phyloP scores from a whole-genome alignment of 2,329 filamentous ascomycete species.

The Stemphylium beticola region DNA sequence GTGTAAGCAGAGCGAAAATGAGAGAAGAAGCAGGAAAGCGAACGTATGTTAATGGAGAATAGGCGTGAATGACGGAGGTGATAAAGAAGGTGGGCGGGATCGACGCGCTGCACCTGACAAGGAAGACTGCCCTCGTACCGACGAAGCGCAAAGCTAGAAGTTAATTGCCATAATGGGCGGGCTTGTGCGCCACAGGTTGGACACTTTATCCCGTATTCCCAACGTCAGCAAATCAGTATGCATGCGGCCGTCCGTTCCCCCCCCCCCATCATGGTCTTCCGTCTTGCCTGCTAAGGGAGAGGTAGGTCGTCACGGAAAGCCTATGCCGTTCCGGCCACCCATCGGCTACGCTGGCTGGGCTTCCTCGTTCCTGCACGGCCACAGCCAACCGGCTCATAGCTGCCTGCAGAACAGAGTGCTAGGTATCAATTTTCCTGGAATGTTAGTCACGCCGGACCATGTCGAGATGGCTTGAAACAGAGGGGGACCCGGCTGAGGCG shows the following conservation, averaged over 20 bases:
- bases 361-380: too few species aligned
- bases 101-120: constrained; percentile 7
- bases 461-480: background rate
- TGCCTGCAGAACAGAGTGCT: too few species aligned
- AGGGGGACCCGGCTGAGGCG: background rate
- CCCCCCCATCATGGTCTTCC: too few species aligned
- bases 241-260: background rate
- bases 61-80: constrained; percentile 6
- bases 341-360: too few species aligned
- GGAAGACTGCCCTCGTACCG: background rate
- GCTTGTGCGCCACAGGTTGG: background rate
- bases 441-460: background rate
- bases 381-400: too few species aligned
- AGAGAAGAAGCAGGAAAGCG: background rate
- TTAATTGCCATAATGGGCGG: background rate
- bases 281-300: background rate
- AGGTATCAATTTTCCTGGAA: background rate
- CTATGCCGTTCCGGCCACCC: too few species aligned
- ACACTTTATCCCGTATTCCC: constrained; percentile 6
- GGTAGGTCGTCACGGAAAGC: background rate
- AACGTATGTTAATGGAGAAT: constrained; percentile 2
- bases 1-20: background rate
- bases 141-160: background rate
- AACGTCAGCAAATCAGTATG: constrained; percentile 12
- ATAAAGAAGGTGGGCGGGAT: constrained; percentile 15